Conservation (phyloP, 345 rosid species). For the Linum trigynum region DNA sequence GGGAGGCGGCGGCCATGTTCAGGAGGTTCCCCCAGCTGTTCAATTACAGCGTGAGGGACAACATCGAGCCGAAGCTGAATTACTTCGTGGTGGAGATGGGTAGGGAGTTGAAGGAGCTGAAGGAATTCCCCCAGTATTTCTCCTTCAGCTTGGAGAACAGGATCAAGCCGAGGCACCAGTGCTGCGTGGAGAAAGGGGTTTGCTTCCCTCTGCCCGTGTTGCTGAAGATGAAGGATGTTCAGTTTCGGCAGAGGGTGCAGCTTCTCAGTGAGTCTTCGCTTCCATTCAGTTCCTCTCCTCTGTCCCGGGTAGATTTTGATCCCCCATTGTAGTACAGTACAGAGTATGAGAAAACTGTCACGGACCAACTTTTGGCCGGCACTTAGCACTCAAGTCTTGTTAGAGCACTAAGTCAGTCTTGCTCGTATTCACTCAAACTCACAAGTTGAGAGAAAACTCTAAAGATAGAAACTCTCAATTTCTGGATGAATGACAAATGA, state of each 20-base stretch:
- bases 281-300: conserved; percentile 51
- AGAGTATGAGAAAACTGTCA: background rate
- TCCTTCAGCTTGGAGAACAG: conserved; percentile 82
- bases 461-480: no score
- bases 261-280: conserved; percentile 56
- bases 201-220: conserved; percentile 52
- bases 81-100: conserved; percentile 77
- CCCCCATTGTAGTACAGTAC: background rate
- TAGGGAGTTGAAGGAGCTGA: conserved; percentile 68
- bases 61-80: conserved; percentile 57
- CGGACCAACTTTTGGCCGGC: background rate
- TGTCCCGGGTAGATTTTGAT: conserved; percentile 37
- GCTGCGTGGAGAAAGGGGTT: conserved; percentile 60
- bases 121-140: conserved; percentile 75
- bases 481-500: no score
- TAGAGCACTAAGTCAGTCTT: no score
- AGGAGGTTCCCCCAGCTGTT: conserved; percentile 74
- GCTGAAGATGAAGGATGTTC: conserved; percentile 50
- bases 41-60: conserved; percentile 55
- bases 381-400: no score
- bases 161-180: conserved; percentile 68
- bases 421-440: no score
- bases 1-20: conserved; percentile 51
- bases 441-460: no score
- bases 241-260: conserved; percentile 51